Percentiles rank a stretch among this genome's conserved stretches.
phyloP scores from a whole-genome alignment of 352 stramenopile species.

The Phytophthora pseudosyringae region DNA sequence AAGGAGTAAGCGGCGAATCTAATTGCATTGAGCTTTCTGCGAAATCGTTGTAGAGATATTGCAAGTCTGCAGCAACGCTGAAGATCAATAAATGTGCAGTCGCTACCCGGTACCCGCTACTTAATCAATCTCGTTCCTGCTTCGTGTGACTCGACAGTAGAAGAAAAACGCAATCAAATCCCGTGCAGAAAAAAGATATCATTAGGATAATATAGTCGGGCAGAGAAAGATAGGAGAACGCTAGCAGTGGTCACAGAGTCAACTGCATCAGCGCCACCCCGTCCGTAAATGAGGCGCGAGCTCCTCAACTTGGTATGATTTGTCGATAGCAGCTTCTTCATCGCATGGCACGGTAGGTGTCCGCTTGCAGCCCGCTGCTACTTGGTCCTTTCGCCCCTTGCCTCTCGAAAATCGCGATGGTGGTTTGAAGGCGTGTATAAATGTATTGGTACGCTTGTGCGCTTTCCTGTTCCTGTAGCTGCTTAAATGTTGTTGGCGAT shows the following conservation, averaged over 20 bases:
- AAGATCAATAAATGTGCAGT: constrained; percentile 23
- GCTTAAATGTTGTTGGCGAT: constrained; percentile 91
- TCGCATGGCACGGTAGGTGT: constrained; percentile 1
- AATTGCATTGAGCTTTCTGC: constrained; percentile 2
- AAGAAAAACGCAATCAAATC: neutral
- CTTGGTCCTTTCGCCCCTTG: constrained; percentile 19
- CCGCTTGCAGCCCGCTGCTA: constrained; percentile 8
- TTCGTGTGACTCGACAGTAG: neutral
- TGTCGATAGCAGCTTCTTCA: constrained; percentile 6
- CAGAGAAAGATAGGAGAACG: constrained; percentile 26
- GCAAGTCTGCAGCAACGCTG: constrained; percentile 7
- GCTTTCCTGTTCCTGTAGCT: constrained; percentile 31
- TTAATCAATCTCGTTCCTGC: neutral
- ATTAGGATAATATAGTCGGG: constrained; percentile 26
- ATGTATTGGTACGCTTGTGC: constrained; percentile 35
- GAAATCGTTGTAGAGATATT: constrained; percentile 2
- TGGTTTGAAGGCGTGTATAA: constrained; percentile 35
- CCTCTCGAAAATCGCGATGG: constrained; percentile 24
- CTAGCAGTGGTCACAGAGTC: constrained; percentile 13
- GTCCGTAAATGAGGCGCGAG: neutral
- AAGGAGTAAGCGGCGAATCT: constrained; percentile 43
- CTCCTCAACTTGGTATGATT: constrained; percentile 2
- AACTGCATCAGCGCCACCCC: constrained; percentile 10
- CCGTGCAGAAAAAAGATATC: constrained; percentile 3
- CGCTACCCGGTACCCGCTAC: neutral